Base-by-base conservation (phyloP, 2,329 filamentous ascomycete genomes). In the Aspergillus latus region DNA sequence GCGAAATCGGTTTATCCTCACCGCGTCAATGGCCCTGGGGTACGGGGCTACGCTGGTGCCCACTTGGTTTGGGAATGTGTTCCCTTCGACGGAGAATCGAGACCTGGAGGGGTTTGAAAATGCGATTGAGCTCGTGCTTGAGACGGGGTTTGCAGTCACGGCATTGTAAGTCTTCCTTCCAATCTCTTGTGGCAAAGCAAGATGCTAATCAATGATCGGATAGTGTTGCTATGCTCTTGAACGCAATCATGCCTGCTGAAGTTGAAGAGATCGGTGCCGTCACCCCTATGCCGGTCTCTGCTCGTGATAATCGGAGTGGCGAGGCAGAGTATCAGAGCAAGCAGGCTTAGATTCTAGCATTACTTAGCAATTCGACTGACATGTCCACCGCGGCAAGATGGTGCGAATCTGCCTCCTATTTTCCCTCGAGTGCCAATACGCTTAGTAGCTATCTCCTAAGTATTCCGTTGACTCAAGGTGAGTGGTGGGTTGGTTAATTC, bases 1-100 rank as follows among this genome's bases (percentile, higher is more conserved):
- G 5, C 80, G 85, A 4, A 88, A 87, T 62, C 78, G 86, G 0
- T 89, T 88, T 69, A 84, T 88, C 61, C 72, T 88, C 16, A 87
- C 85, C 0, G 83, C 84, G 1, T 44, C 36, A 3, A 53, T 57
- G 49, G 49, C 54, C 7, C 29, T 57, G 6, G 54, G 54, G 5
- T 53, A 53, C n/a, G 54, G 49, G 1, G 54, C 54, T 2, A 57
- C 54, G 11, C 29, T 57, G 30, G 54, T 57, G 8, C 54, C 54
- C 5, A 49, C 49, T 4, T 57, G 54, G 54, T 57, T 57, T 43
- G 34, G 43, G 44, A 52, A 56, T 48, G 54, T 56, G 1, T 56
- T 56, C 11, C 39, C 39, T 11, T 6, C 34, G 11, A 56, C 54
- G 10, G 49, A 34, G 13, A 56, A 56, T 40, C 21, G 39, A 8